Evolutionary conservation across 805 yeast species (phyloP).

Genomic region (Ogataea siamensis): DNA sequence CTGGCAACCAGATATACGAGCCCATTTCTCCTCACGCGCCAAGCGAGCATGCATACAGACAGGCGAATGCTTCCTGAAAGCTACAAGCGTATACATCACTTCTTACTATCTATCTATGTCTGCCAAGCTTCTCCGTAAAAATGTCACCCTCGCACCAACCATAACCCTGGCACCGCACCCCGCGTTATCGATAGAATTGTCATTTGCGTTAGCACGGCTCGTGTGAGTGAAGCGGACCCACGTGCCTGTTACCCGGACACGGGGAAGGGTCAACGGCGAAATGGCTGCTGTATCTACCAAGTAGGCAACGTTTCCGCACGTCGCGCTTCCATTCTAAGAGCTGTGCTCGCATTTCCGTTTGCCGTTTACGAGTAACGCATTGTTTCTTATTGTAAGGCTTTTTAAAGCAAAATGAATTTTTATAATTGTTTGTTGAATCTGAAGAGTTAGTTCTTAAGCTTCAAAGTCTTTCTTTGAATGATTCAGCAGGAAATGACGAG

Average conservation of each 20-base stretch:
- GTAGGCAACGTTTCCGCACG: background rate
- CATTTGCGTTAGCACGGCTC: conserved; percentile 6
- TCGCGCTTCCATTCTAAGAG: background rate
- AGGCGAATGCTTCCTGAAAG: conserved; percentile 5
- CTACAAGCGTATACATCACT: no score
- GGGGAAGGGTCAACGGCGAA: background rate
- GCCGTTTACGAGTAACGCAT: background rate
- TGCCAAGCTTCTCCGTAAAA: conserved; percentile 3
- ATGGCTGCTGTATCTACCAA: background rate
- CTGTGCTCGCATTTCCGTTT: background rate
- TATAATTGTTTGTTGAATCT: conserved; percentile 1
- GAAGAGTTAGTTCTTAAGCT: conserved; percentile 2
- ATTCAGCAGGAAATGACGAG: conserved; percentile 11
- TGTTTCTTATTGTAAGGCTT: conserved; percentile 1
- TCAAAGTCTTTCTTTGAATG: conserved; percentile 3
- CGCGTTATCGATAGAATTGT: conserved; percentile 6
- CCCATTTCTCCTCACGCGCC: conserved; percentile 48
- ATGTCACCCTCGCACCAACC: background rate
- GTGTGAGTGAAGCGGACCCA: conserved; percentile 9
- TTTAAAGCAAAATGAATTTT: background rate
- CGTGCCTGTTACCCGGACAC: conserved; percentile 16
- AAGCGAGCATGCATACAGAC: conserved; percentile 40
- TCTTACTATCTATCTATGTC: no score
- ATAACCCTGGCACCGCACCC: conserved; percentile 1
- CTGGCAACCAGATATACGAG: conserved; percentile 56